Percentiles rank a stretch among this genome's conserved stretches.
phyloP scores from a whole-genome alignment of 2,329 filamentous ascomycete genomes.

The Eutypella sp. region DNA sequence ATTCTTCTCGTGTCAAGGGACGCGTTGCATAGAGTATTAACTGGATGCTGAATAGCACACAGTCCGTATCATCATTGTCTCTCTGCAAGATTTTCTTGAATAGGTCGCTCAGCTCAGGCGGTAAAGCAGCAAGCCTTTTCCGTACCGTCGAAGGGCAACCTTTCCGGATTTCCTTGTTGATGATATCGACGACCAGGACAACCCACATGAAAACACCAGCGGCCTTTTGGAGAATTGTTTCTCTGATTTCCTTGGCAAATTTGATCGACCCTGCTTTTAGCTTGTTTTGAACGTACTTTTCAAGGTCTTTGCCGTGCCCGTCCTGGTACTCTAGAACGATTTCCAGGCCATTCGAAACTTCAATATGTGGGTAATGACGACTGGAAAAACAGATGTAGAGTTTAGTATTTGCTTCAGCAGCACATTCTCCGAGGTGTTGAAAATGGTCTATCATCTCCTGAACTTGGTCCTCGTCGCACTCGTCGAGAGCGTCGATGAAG shows the following conservation, averaged over 20 bases:
- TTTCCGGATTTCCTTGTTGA: constrained; percentile 29
- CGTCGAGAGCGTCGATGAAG: constrained; percentile 13
- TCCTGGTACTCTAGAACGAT: constrained; percentile 21
- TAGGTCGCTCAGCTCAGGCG: constrained; percentile 36
- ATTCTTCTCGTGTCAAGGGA: constrained; percentile 37
- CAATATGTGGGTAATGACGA: constrained; percentile 40
- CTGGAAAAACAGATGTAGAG: constrained; percentile 12
- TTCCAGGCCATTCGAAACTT: constrained; percentile 16
- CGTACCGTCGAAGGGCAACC: constrained; percentile 22
- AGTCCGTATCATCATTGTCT: constrained; percentile 36
- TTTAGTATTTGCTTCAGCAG: background rate
- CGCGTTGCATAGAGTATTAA: constrained; percentile 48
- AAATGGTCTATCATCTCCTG: constrained; percentile 9
- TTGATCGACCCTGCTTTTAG: constrained; percentile 16
- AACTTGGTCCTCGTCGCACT: constrained; percentile 8
- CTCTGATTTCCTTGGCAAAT: constrained; percentile 12
- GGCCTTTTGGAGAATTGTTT: constrained; percentile 30
- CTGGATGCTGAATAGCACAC: constrained; percentile 41
- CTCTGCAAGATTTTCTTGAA: constrained; percentile 47
- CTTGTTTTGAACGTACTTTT: constrained; percentile 23
- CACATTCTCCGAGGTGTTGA: constrained; percentile 1
- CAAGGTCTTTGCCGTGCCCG: constrained; percentile 22
- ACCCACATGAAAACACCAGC: constrained; percentile 41
- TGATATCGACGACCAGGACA: constrained; percentile 32
- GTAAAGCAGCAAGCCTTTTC: constrained; percentile 29